Percentiles rank a stretch among this genome's conserved stretches.
Evolutionary conservation across 1,284 basidiomycete species (phyloP).

Genomic region (Microstroma glucosiphilum): DNA sequence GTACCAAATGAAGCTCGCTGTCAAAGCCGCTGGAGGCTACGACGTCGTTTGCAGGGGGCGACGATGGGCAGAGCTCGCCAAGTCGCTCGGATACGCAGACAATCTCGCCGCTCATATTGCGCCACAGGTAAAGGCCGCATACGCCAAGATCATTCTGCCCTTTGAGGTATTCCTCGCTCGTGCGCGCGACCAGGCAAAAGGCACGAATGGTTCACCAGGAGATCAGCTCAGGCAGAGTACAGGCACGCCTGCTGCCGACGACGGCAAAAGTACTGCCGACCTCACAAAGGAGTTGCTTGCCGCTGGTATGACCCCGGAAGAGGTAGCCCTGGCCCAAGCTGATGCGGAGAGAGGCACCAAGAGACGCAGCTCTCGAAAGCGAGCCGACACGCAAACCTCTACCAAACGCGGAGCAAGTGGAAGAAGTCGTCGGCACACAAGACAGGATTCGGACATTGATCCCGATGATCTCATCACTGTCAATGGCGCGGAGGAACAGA

Average conservation of each 20-base stretch:
- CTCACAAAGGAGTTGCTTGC: background rate
- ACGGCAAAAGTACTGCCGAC: too few species aligned
- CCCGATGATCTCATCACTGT: background rate
- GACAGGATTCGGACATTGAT: background rate
- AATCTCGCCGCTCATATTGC: constrained; percentile 63
- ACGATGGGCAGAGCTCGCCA: constrained; percentile 79
- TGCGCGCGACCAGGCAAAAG: constrained; percentile 47
- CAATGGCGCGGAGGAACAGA: constrained; percentile 16
- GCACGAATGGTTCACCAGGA: background rate
- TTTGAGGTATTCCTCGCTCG: constrained; percentile 77
- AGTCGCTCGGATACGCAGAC: constrained; percentile 69
- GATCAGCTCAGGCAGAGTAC: too few species aligned
- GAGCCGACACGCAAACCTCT: background rate
- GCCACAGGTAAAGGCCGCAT: constrained; percentile 81
- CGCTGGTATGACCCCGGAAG: background rate
- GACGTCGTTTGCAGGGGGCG: constrained; percentile 68
- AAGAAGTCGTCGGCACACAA: background rate
- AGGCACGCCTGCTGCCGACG: too few species aligned
- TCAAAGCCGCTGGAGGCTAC: constrained; percentile 78
- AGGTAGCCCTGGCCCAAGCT: background rate
- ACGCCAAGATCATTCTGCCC: constrained; percentile 79
- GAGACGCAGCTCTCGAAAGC: background rate
- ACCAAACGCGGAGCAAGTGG: too few species aligned
- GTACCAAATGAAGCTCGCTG: constrained; percentile 85
- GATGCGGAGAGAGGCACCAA: background rate